Base-by-base conservation (phyloP, 2,329 filamentous ascomycete genomes). In the Paecilomyces sp. region DNA sequence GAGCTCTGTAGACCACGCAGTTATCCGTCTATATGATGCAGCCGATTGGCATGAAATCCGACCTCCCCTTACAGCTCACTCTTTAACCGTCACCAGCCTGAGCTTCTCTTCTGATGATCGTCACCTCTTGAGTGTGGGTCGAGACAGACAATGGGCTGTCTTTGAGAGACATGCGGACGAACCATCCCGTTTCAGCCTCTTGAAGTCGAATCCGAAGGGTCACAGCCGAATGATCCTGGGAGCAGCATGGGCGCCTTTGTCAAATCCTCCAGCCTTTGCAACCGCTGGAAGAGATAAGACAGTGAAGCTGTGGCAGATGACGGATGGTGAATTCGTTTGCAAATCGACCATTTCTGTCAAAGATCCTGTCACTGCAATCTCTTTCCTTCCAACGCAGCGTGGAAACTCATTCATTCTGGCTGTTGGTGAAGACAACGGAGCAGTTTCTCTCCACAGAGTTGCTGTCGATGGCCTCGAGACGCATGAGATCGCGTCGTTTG, bases 141-240 rank as follows among this genome's bases (percentile, higher is more conserved):
- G 94, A 61, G 94, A 99, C 74, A 82, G 94, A 12, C 91, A 96
- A 74, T 99, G 93, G 92, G 88, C 87, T 0, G 79, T 97, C 0
- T 99, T 93, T 72, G 77, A 84, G 66, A 80, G 85, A 47, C 76
- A 76, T 34, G 68, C 66, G 5, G 67, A 73, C 25, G 70, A 70
- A 3, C 57, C 62, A 15, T 71, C 69, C 5, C 71, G 70, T 13
- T 97, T 89, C 68, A 76, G 73, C 25, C 78, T 88, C 2, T 73
- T 84, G 47, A 79, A 87, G 62, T 79, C 83, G 2, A 91, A 96
- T 67, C 84, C 86, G 1, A 97, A 96, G 75, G 93, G 90, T 0
- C 94, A 99, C 73, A 83, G 89, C 3, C 82, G 94, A 61, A 97
- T 99, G 92, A 92, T 99, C 54, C 81, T 97, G 13, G 91, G 92